A percentile compares a stretch with the other conserved stretches of the same genome.
These are phyloP conservation scores for Trichoderma koningiopsis DNA, from an alignment of 2,329 filamentous ascomycete genomes.

Conservation along the genomic window DNA sequence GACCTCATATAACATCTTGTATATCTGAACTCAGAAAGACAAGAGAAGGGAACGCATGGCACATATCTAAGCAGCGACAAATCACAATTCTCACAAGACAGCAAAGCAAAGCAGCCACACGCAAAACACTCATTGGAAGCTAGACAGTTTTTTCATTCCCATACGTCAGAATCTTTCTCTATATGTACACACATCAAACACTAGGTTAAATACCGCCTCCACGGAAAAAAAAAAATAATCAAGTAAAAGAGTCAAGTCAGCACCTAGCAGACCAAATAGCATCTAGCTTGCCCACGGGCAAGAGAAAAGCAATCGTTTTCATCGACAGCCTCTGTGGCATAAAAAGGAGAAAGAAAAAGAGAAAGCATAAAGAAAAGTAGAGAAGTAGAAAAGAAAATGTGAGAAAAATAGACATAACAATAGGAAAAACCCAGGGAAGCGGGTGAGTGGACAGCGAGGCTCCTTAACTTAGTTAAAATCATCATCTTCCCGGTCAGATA, in stretches of 20 bases:
- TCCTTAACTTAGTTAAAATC: not conserved
- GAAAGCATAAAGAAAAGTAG: too few relatives aligned
- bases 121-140: not conserved
- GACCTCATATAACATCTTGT: not conserved
- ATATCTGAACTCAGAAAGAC: not conserved
- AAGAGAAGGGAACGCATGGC: too few relatives aligned
- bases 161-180: conserved; percentile 14
- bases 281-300: not conserved
- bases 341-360: not conserved
- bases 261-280: not conserved
- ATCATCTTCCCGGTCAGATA: conserved; percentile 6
- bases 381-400: not conserved
- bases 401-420: not conserved
- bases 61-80: not conserved
- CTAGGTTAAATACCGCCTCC: not conserved
- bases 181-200: conserved; percentile 17
- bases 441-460: not conserved
- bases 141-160: not conserved
- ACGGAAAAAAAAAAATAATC: not conserved
- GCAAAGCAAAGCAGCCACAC: not conserved
- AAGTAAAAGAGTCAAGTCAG: not conserved
- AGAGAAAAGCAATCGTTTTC: not conserved
- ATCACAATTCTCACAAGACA: not conserved
- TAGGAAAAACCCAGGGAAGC: not conserved
- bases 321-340: not conserved